Base-by-base conservation (phyloP, 805 yeast genomes). In the Ogataea paraovalis region DNA sequence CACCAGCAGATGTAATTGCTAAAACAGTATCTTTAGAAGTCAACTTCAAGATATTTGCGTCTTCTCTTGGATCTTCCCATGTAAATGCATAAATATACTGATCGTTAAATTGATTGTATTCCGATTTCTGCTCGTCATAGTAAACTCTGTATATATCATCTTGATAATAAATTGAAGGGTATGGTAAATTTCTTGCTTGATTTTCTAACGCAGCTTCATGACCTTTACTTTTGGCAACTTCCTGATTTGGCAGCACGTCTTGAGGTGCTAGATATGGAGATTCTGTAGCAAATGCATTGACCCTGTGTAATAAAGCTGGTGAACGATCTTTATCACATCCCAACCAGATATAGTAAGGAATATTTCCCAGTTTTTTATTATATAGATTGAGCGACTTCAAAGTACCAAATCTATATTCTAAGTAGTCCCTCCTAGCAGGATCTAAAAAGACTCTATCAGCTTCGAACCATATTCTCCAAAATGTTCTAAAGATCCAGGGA, bases 21-120 rank as follows among this genome's bases (percentile, higher is more conserved):
- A 87, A 72, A 3, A 87, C 87, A 1, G 88, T 83, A 60, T 87
- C 96, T 27, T 76, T 73, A 13, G 80, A 66, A 28, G 73, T 70
- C 57, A 87, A 71, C 39, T 81, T 75, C 55, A 87, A 72, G 47
- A 87, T 83, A 43, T 74, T 74, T 50, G 79, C 78, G 68, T 87
- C 96, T 67, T 85, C 94, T 47, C 85, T 75, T 27, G 95, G 95
- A 61, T 87, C 96, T 66, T 87, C 96, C 96, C 96, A 87, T 6
- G 95, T 87, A 66, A 87, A 87, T 4, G 95, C 91, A 61, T 87
- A 87, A 50, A 87, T 87, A 64, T 85, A 87, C 67, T 87, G 90
- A 60, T 85, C 76, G 49, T 78, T 80, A 70, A 87, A 87, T 64
- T 85, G 90, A 43, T 75, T 77, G 61, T 83, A 83, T 55, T 76